Evolutionary conservation across 2,329 filamentous ascomycete species (phyloP).

Genomic region (Lachnellula arida): DNA sequence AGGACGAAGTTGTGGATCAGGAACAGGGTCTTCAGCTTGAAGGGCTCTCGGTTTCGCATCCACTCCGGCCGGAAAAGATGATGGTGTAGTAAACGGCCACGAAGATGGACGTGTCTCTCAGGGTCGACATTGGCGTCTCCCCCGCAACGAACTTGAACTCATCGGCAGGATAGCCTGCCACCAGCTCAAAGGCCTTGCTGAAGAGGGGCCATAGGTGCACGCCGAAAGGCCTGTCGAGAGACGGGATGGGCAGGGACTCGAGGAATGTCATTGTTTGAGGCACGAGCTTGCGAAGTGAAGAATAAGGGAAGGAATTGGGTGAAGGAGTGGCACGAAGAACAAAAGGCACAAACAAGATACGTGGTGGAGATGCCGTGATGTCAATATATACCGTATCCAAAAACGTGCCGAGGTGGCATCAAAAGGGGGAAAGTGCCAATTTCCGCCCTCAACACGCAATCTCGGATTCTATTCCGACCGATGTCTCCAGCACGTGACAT

Average conservation of each 20-base stretch:
- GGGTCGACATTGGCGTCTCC: constrained; percentile 82
- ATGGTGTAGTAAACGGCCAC: constrained; percentile 86
- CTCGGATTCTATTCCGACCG: no score
- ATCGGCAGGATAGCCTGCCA: constrained; percentile 76
- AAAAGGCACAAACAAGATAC: no score
- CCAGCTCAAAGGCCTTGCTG: constrained; percentile 73
- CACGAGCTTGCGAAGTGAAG: no score
- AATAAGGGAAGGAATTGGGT: no score
- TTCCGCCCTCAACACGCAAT: no score
- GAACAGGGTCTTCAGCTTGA: constrained; percentile 86
- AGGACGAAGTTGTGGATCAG: constrained; percentile 96
- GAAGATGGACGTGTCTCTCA: constrained; percentile 75
- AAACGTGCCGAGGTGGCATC: no score
- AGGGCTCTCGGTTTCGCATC: constrained; percentile 81
- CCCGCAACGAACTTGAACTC: constrained; percentile 81
- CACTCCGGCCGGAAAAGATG: constrained; percentile 90
- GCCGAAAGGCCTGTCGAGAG: constrained; percentile 88
- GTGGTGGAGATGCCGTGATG: no score
- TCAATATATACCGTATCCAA: no score
- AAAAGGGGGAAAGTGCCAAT: no score
- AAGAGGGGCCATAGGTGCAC: constrained; percentile 91
- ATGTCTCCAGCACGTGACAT: no score
- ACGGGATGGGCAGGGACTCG: constrained; percentile 62
- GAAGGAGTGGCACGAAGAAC: no score
- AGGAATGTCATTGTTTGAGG: constrained; percentile 22